Evolutionary conservation across 2,329 filamentous ascomycete species (phyloP).

Genomic region (Lachnellula suecica): DNA sequence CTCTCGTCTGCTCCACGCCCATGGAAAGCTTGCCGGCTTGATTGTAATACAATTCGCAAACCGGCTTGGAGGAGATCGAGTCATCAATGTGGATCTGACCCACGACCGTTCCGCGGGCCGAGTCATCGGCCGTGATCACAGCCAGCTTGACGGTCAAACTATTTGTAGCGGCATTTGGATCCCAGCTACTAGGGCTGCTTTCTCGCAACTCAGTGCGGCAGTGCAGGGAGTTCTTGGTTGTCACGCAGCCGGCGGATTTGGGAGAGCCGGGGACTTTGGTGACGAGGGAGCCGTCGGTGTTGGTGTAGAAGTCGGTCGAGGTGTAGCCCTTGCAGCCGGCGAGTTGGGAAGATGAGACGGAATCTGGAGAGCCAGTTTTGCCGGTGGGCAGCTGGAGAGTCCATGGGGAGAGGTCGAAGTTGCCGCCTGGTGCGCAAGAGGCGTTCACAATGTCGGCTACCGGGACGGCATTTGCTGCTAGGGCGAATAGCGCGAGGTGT

Average conservation of each 20-base stretch:
- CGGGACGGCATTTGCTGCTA: too few species aligned
- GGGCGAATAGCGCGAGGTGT: too few species aligned
- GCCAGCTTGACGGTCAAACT: conserved; percentile 33
- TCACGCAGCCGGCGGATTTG: conserved; percentile 35
- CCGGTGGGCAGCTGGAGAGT: too few species aligned
- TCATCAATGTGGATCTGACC: too few species aligned
- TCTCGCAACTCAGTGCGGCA: conserved; percentile 44
- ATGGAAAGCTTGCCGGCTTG: conserved; percentile 34
- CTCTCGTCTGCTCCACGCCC: conserved; percentile 38
- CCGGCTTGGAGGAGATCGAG: conserved; percentile 37
- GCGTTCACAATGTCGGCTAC: too few species aligned
- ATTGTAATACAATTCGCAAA: conserved; percentile 41
- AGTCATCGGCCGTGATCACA: conserved; percentile 30
- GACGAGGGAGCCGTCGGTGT: conserved; percentile 35
- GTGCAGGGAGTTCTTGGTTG: conserved; percentile 39
- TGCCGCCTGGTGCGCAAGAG: too few species aligned
- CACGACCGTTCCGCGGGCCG: too few species aligned
- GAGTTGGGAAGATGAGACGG: too few species aligned
- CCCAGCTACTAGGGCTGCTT: conserved; percentile 34
- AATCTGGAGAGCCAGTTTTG: too few species aligned
- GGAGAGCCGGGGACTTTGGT: conserved; percentile 40
- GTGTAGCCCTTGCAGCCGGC: neutral
- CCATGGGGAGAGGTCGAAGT: too few species aligned
- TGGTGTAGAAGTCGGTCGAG: conserved; percentile 35
- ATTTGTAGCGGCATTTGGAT: conserved; percentile 34